Conservation (phyloP, 1,139 yeast species). For the Geotrichum australiense region DNA sequence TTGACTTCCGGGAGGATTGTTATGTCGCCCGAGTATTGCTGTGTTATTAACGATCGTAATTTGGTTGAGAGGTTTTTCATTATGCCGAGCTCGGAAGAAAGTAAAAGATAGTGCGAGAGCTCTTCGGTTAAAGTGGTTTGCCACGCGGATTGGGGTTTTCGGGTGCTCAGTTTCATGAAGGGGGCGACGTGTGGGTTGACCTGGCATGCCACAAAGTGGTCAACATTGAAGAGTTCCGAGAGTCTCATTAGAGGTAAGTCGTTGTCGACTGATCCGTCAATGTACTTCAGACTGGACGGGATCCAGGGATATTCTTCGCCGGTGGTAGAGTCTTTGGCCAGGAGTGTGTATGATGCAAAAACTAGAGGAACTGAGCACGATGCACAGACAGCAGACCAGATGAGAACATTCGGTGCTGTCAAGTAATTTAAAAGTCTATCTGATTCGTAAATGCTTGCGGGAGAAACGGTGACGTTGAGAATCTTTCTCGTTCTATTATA, state of each 20-base stretch:
- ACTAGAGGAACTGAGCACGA: slow-evolving; percentile 92
- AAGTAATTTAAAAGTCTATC: slow-evolving; percentile 80
- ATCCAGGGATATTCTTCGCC: slow-evolving; percentile 71
- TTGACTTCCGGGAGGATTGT: slow-evolving; percentile 78
- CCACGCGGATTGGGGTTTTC: neutral
- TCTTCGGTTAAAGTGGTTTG: slow-evolving; percentile 64
- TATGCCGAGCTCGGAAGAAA: slow-evolving; percentile 69
- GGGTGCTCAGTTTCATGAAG: slow-evolving; percentile 41
- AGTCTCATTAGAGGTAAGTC: slow-evolving; percentile 85
- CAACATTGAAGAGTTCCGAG: slow-evolving; percentile 94
- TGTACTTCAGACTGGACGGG: slow-evolving; percentile 71
- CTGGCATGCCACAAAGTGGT: slow-evolving; percentile 94
- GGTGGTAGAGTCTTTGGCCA: slow-evolving; percentile 73
- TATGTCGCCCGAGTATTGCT: slow-evolving; percentile 86
- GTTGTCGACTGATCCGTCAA: slow-evolving; percentile 94
- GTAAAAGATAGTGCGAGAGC: slow-evolving; percentile 65
- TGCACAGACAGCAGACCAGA: slow-evolving; percentile 95
- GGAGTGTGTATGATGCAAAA: slow-evolving; percentile 77
- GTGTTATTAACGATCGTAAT: slow-evolving; percentile 67
- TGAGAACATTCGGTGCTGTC: slow-evolving; percentile 89
- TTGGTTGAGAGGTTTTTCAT: slow-evolving; percentile 67
- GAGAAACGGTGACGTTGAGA: slow-evolving; percentile 82
- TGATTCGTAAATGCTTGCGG: slow-evolving; percentile 49
- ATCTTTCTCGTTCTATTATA: slow-evolving; percentile 77
- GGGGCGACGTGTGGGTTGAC: slow-evolving; percentile 97